Conservation (phyloP, 1,284 basidiomycete genomes). For the Kwoniella shivajii region DNA sequence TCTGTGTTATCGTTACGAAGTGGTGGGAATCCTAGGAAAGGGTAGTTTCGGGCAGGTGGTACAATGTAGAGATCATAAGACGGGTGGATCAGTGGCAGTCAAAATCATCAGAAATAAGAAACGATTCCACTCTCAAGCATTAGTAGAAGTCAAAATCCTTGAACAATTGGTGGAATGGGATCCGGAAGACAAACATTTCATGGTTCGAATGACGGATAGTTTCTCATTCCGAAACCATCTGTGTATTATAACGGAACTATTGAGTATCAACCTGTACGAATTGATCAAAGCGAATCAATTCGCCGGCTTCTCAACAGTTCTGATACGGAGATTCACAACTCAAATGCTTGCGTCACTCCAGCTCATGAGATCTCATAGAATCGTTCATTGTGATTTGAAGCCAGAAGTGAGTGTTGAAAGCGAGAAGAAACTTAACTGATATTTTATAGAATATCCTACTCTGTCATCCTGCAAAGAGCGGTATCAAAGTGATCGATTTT, state of each 20-base stretch:
- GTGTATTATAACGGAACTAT: slow-evolving; percentile 96
- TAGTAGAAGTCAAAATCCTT: slow-evolving; percentile 98
- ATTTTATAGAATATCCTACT: slow-evolving; percentile 81
- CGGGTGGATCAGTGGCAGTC: slow-evolving; percentile 94
- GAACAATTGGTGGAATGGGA: slow-evolving; percentile 98
- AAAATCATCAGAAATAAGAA: slow-evolving; percentile 99
- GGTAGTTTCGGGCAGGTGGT: slow-evolving; percentile 98
- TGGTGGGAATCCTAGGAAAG: slow-evolving; percentile 89
- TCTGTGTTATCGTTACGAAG: slow-evolving; percentile 92
- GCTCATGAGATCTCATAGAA: slow-evolving; percentile 92
- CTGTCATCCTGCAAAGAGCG: slow-evolving; percentile 91
- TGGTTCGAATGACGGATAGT: slow-evolving; percentile 98
- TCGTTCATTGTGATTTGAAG: slow-evolving; percentile 99
- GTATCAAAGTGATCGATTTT: slow-evolving; percentile 98
- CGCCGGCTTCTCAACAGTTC: slow-evolving; percentile 88
- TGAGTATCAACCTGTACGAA: slow-evolving; percentile 99
- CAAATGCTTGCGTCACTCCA: slow-evolving; percentile 92
- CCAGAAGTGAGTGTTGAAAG: slow-evolving; percentile 70
- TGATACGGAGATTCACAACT: slow-evolving; percentile 93
- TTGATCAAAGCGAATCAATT: slow-evolving; percentile 99
- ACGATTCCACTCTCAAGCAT: slow-evolving; percentile 95
- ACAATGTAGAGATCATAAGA: slow-evolving; percentile 93
- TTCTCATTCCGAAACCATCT: slow-evolving; percentile 98
- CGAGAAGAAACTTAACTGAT: background rate
- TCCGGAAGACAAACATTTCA: slow-evolving; percentile 91